Base-by-base conservation (phyloP, 352 stramenopile species). In the Globisporangium mamillatum region DNA sequence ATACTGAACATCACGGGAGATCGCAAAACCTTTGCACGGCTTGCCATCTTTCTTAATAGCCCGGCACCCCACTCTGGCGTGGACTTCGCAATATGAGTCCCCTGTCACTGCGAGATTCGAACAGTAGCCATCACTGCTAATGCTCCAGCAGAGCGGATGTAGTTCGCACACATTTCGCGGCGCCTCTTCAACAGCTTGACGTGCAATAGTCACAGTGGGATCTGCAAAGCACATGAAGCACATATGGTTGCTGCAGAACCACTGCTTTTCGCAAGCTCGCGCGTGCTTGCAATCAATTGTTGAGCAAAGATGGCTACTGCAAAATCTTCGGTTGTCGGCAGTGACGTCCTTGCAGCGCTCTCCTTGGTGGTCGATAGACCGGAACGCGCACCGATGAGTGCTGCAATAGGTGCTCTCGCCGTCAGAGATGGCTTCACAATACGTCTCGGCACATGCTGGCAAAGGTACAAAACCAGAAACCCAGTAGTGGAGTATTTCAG, bases 401-500 rank as follows among this genome's bases (percentile, higher is more conserved):
- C 41, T 60, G 54, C 75, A 82, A 32, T 62, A 79, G 1, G 57
- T n/a, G 38, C 48, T 76, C 1, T 68, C 59, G 5, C 32, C 50
- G 20, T 78, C 68, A 7, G 74, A 78, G 41, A 91, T 73, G 0
- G 71, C 64, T 4, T 58, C 56, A 14, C 84, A 90, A 1, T 74
- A 18, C 53, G 84, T 70, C 2, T 29, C 20, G 20, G 34, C 3
- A 38, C 84, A 92, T 1, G 57, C 64, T 18, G 82, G 79, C 1
- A 81, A 60, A 1, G 84, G 84, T 0, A 74, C 58, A 62, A 91
- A 88, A 0, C 82, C 84, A 9, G 65, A 69, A 24, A 92, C 75
- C 84, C 84, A 92, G 59, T 62, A 65, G 29, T 86, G 82, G 22
- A 92, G 24, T 27, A 92, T 86, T 64, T 92, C 82, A 1, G 62